Evolutionary conservation across 306 rosid species (phyloP).

Genomic region (Cicer bijugum): DNA sequence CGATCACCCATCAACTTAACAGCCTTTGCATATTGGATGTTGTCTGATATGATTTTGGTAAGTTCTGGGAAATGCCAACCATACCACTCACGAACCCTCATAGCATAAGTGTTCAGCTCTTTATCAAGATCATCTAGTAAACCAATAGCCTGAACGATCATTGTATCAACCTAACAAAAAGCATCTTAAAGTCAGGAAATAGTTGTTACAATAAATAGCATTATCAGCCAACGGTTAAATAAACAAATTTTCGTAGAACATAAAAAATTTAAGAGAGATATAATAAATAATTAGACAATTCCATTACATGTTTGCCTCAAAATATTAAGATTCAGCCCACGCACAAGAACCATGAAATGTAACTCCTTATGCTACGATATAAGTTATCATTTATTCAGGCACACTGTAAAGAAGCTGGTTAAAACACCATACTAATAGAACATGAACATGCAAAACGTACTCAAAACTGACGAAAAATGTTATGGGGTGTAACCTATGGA

Average conservation of each 20-base stretch:
- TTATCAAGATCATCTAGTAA: constrained; percentile 97
- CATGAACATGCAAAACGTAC: neutral
- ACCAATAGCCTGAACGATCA: constrained; percentile 97
- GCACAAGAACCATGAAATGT: neutral
- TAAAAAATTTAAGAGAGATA: neutral
- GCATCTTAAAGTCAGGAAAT: neutral
- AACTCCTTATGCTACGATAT: neutral
- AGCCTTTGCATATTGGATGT: constrained; percentile 78
- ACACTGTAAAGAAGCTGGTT: neutral
- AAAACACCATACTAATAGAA: neutral
- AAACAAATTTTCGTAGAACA: neutral
- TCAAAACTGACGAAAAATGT: no score
- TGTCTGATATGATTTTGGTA: constrained; percentile 81
- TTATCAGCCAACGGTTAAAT: neutral
- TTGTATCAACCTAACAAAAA: constrained; percentile 79
- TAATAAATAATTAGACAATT: neutral
- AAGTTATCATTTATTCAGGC: neutral
- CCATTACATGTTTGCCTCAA: neutral
- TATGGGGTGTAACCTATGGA: no score
- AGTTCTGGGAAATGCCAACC: constrained; percentile 99
- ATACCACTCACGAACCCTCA: constrained; percentile 98
- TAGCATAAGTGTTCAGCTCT: constrained; percentile 91
- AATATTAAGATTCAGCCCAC: neutral
- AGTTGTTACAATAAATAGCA: neutral
- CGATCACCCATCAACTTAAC: constrained; percentile 97